Evolutionary conservation across 2,329 filamentous ascomycete species (phyloP).

Genomic region (Thielaviopsis musarum): DNA sequence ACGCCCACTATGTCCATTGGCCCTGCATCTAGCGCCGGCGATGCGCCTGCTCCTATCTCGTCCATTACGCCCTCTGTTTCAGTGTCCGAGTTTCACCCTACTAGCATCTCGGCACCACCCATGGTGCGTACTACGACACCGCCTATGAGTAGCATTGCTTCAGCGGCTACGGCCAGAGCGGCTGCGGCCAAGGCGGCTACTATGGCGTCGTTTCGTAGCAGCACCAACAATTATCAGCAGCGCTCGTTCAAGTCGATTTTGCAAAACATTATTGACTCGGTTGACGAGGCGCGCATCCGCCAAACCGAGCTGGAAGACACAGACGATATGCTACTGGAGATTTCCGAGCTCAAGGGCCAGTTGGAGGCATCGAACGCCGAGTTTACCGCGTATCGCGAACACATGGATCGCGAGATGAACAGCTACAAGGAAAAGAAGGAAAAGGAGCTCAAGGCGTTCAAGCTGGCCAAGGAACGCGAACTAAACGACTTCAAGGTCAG

Average conservation of each 20-base stretch:
- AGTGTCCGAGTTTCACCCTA: neutral
- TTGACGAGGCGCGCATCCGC: conserved; percentile 7
- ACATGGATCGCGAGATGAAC: conserved; percentile 7
- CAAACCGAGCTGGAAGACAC: conserved; percentile 5
- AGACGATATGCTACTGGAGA: conserved; percentile 10
- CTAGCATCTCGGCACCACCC: neutral
- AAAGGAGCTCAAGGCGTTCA: conserved; percentile 8
- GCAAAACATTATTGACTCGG: conserved; percentile 9
- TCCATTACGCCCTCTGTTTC: conserved; percentile 6
- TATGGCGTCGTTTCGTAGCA: neutral
- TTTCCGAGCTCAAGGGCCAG: conserved; percentile 10
- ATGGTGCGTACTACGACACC: conserved; percentile 4
- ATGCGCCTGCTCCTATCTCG: neutral
- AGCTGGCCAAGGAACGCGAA: conserved; percentile 6
- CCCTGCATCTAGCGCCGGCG: neutral
- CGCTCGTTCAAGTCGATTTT: conserved; percentile 5
- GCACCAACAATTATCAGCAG: neutral
- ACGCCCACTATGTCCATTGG: conserved; percentile 1
- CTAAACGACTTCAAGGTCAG: conserved; percentile 8
- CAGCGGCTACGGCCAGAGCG: neutral
- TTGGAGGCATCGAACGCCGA: conserved; percentile 8
- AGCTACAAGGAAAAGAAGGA: conserved; percentile 11
- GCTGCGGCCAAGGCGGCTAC: neutral
- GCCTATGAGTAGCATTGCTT: conserved; percentile 1
- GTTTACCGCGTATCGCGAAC: conserved; percentile 7